phyloP scores from a whole-genome alignment of 805 yeast genomes.

The Sugiyamaella qingdaonensis region DNA sequence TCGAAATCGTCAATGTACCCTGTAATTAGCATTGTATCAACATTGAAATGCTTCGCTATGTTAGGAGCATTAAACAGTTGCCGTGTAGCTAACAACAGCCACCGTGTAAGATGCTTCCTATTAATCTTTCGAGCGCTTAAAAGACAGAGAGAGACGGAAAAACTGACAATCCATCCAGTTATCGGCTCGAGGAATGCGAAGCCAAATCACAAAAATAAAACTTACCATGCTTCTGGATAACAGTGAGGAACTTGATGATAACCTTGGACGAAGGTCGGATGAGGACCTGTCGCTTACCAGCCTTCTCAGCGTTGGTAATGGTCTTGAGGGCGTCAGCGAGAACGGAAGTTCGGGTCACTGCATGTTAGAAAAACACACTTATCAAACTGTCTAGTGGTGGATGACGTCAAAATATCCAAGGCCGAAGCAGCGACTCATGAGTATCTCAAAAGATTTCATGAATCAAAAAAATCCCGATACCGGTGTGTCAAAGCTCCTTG shows the following conservation, averaged over 20 bases:
- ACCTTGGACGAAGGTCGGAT: conserved; percentile 98
- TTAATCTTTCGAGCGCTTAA: conserved; percentile 91
- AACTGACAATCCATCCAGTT: conserved; percentile 96
- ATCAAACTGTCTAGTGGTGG: background rate
- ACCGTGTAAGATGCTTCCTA: conserved; percentile 37
- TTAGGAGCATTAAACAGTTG: conserved; percentile 36
- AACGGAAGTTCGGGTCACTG: conserved; percentile 96
- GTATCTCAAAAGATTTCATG: conserved; percentile 2
- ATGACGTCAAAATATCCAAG: background rate
- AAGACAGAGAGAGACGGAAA: conserved; percentile 90
- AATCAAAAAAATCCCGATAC: conserved; percentile 1
- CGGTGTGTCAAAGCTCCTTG: conserved; percentile 26
- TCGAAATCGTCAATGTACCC: conserved; percentile 97
- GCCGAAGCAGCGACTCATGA: background rate
- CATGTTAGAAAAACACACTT: background rate
- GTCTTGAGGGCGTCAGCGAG: conserved; percentile 98
- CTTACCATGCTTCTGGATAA: conserved; percentile 95
- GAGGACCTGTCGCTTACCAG: conserved; percentile 98
- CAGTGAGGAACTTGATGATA: conserved; percentile 92
- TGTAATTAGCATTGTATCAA: conserved; percentile 21
- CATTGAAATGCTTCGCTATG: conserved; percentile 20
- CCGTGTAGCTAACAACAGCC: conserved; percentile 15
- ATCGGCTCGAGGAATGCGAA: conserved; percentile 68
- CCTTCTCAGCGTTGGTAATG: conserved; percentile 98
- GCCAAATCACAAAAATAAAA: conserved; percentile 21